Base-by-base conservation (phyloP, 2,329 filamentous ascomycete genomes). In the Dissoconium aciculare region DNA sequence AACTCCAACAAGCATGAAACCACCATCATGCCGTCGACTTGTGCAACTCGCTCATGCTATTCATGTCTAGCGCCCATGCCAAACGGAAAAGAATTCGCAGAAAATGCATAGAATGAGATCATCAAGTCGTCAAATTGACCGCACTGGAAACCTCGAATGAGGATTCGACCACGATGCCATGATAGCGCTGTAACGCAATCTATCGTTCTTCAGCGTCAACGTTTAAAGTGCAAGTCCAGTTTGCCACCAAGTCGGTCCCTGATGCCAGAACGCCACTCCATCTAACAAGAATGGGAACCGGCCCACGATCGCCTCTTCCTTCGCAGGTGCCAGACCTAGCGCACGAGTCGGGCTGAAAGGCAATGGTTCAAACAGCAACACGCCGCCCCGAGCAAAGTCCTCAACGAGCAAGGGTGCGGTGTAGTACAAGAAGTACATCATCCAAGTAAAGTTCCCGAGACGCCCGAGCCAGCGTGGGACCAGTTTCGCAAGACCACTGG, bases 311-410 rank as follows among this genome's bases (percentile, higher is more conserved):
- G 71, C 75, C 1, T 63, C 57, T 45, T 79, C 73, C 0, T 66
- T 69, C 11, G 62, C 54, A 1, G 59, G 57, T 0, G 77, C 78
- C 17, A 76, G 59, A 0, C 78, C 76, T 11, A 85, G 17, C 2
- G 66, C 69, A 15, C 82, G 63, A n/a, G 84, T 48, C 1, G 67
- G 49, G 32, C 81, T 91, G 5, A 87, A 41, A 0, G 84, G 82
- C n/a, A 92, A 56, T 0, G 83, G 82, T 53, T 94, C 83, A 38
- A 73, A 72, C 10, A 91, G 54, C 79, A 80, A 93, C 0, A 92
- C 47, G 0, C 81, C 83, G 1, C 72, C 68, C 8, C 66, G 63
- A 0, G 75, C 67, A 50, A 92, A 74, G 46, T 94, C 85, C 48
- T 92, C 72, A 8, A 73, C 61, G n/a, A 93, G 63, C 19, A 74